Evolutionary conservation across 129 eudicot species (phyloP), one percentile per base, ranked within the genome.

Genomic region (Pseudognaphalium luteoalbum): DNA sequence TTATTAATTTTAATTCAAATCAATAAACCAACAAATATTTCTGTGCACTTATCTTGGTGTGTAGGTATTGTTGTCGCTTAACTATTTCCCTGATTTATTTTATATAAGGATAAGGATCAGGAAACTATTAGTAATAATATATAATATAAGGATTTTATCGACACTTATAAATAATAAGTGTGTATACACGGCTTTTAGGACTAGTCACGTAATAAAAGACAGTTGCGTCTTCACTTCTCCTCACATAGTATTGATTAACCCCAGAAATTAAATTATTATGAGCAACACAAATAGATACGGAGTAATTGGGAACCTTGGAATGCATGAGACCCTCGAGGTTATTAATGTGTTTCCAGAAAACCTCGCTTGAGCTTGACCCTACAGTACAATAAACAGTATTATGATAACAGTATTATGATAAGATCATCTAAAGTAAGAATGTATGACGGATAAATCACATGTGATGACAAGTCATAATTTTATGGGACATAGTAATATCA

Each of bases 311-410:
- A 66, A 95, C 99, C 99, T 95, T 95, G 35, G 99, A 91, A 34
- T 88, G 51, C 93, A 95, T 83, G 15, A 89, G 69, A 57, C 76
- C 86, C 73, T 95, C 99, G 6, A 95, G 97, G 6, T 82, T 81
- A 0, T 19, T 35, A 9, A 95, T 95, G 72, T 91, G 88, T 21
- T 89, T 74, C 97, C 96, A 87, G 70, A 85, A 87, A 57, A 37
- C 74, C 3, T n/a, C 14, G 6, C 61, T 74, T 3, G 87, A 76
- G 75, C 64, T 59, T 34, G 89, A 84, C 76, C 86, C 97, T 95
- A 34, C 0, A 77, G 28, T 19, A 80, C 42, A 72, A 66, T 7
- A 62, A 62, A 58, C 51, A 56, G n/a, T n/a, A n/a, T n/a, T n/a
- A 66, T 72, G 42, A n/a, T 6, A 69, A 12, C 19, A 4, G 20